Conservation (phyloP, 108 stramenopile species). For the Cylindrotheca closterium region DNA sequence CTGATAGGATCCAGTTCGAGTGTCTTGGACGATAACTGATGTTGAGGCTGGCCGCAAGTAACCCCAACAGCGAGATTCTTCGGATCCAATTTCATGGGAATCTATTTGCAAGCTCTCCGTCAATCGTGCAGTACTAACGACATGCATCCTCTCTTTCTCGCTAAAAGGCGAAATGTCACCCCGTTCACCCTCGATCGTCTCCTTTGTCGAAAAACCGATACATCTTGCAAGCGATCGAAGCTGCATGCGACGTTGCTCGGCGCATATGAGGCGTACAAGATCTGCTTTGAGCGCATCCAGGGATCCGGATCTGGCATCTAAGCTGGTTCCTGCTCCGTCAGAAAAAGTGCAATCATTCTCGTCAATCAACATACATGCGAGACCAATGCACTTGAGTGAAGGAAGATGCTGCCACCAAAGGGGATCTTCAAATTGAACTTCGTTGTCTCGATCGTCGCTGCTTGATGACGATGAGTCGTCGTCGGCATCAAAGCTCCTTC, state of each 20-base stretch:
- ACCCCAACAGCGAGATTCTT: slow-evolving; percentile 75
- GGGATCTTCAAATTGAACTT: slow-evolving; percentile 92
- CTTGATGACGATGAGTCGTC: slow-evolving; percentile 2
- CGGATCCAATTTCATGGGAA: slow-evolving; percentile 77
- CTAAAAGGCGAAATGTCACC: slow-evolving; percentile 66
- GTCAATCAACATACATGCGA: slow-evolving; percentile 69
- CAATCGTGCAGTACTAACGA: slow-evolving; percentile 52
- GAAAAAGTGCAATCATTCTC: slow-evolving; percentile 22
- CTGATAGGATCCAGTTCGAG: slow-evolving; percentile 71
- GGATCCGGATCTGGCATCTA: neutral
- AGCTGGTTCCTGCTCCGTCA: neutral
- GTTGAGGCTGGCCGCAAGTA: slow-evolving; percentile 71
- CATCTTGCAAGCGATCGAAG: slow-evolving; percentile 60
- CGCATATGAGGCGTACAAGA: slow-evolving; percentile 35
- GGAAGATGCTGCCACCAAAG: slow-evolving; percentile 87
- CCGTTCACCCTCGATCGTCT: slow-evolving; percentile 38
- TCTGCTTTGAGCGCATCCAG: slow-evolving; percentile 19
- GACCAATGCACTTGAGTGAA: slow-evolving; percentile 85
- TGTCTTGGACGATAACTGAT: slow-evolving; percentile 75
- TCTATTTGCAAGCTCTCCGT: slow-evolving; percentile 64
- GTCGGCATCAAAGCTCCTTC: slow-evolving; percentile 4
- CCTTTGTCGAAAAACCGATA: slow-evolving; percentile 67
- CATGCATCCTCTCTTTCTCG: slow-evolving; percentile 56
- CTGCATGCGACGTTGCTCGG: slow-evolving; percentile 64
- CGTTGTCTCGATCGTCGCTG: slow-evolving; percentile 23